Percentiles rank a stretch among this genome's conserved stretches.
Evolutionary conservation across 2,329 filamentous ascomycete species (phyloP).

Genomic region (Nemania sp.): DNA sequence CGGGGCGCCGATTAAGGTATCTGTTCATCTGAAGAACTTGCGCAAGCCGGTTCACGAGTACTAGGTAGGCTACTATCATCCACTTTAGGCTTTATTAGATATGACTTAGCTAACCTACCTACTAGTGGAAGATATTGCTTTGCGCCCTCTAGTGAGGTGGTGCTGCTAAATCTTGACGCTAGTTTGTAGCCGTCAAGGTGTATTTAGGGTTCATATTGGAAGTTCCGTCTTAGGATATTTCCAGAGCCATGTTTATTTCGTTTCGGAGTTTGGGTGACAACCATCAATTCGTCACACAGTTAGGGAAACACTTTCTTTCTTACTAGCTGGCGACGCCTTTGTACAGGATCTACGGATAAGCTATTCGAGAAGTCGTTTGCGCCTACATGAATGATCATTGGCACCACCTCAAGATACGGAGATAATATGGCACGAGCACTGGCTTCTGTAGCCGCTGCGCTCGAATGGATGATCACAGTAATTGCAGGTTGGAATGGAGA

Average conservation of each 20-base stretch:
- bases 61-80: not conserved
- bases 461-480: not conserved
- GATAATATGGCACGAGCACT: not conserved
- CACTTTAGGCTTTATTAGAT: not conserved
- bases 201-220: not conserved
- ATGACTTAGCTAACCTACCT: not conserved
- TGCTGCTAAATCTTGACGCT: not conserved
- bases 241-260: not conserved
- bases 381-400: no score
- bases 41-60: conserved; percentile 17
- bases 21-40: conserved; percentile 34
- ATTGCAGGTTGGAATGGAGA: not conserved
- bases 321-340: no score
- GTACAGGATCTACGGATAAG: no score
- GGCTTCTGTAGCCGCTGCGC: not conserved
- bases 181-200: not conserved
- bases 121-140: not conserved
- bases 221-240: not conserved
- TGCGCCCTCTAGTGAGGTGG: not conserved
- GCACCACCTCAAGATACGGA: not conserved
- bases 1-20: conserved; percentile 28
- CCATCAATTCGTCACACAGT: not conserved
- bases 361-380: no score
- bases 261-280: not conserved
- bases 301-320: no score